These are phyloP conservation scores for Coccinonectria pachysandricola DNA, from an alignment of 2,329 filamentous ascomycete species.

Conservation along the genomic window DNA sequence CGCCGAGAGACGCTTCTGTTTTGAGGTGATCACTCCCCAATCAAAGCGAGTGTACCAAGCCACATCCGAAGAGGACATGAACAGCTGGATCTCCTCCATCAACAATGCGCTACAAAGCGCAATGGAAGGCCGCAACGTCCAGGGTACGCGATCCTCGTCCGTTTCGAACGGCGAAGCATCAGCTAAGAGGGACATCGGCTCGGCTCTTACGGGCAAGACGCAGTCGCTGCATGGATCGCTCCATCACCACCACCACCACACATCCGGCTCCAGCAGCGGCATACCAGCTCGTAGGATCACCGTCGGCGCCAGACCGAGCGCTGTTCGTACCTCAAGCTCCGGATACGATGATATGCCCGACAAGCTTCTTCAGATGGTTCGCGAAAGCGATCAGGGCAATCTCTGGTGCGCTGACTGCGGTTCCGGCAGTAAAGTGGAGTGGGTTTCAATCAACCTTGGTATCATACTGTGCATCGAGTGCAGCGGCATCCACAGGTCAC, in stretches of 20 bases:
- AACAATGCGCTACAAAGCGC: conserved; percentile 96
- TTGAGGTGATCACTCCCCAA: conserved; percentile 94
- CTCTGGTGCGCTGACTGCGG: conserved; percentile 91
- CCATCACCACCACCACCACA: conserved; percentile 41
- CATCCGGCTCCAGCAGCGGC: conserved; percentile 34
- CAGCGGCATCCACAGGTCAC: conserved; percentile 89
- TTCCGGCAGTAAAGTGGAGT: conserved; percentile 86
- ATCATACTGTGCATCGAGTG: conserved; percentile 97
- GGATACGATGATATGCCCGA: conserved; percentile 74
- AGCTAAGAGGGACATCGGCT: conserved; percentile 77
- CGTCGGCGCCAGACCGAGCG: conserved; percentile 75
- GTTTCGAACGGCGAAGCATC: conserved; percentile 40
- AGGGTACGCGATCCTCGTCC: conserved; percentile 37
- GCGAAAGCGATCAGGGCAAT: conserved; percentile 87
- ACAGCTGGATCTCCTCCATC: conserved; percentile 88
- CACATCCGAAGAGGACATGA: conserved; percentile 96
- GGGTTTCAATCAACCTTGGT: conserved; percentile 96
- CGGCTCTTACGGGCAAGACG: conserved; percentile 85
- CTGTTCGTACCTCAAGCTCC: conserved; percentile 57
- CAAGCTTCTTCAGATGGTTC: conserved; percentile 74
- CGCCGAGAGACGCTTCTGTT: conserved; percentile 90
- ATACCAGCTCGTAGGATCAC: conserved; percentile 77
- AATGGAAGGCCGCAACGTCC: conserved; percentile 67
- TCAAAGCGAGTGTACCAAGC: conserved; percentile 96
- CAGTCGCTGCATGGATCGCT: conserved; percentile 61